Base-by-base conservation (phyloP, 2,329 filamentous ascomycete species). In the Cyphellophora attinorum region DNA sequence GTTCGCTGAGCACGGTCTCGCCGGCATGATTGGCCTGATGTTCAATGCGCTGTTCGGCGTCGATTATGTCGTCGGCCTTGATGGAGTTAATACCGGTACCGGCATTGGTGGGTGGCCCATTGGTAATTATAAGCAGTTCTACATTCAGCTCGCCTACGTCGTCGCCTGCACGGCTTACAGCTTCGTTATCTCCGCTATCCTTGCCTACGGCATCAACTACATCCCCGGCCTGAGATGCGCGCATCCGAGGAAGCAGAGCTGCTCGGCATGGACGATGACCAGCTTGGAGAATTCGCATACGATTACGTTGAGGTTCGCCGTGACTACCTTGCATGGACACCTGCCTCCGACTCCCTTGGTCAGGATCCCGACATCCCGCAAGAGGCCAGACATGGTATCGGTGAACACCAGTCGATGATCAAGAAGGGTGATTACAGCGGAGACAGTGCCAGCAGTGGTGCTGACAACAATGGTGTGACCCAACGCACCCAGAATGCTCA, bases 1-100 rank as follows among this genome's bases (percentile, higher is more conserved):
- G 51, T 91, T 93, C 61, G 85, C 85, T 47, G 84, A 91, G 61
- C 85, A 93, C 72, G 85, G 75, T 52, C 65, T 93, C 44, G 85
- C 85, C 31, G 85, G 85, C 46, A 84, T 91, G 46, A 70, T 81
- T 38, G 85, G 85, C 33, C 82, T 93, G 50, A 60, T 86, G 40
- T 68, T 84, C 60, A 89, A 85, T 37, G 83, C 79, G 44, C 62
- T 89, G 44, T 85, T 89, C 54, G 82, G 74, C 48, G 76, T 81
- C 44, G 71, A 79, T 52, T 79, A 81, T 59, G 81, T 88, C 46
- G 76, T 83, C 34, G 68, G 70, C 35, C 77, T 89, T 21, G 82
- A 88, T 54, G 82, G 82, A 39, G 69, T 70, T 53, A 67, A 67
- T 49, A 54, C 54, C n/a, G 58, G 60, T 12, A 51, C 51, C 5